Base-by-base conservation (phyloP, 1,284 basidiomycete genomes). In the Ganoderma sinense region DNA sequence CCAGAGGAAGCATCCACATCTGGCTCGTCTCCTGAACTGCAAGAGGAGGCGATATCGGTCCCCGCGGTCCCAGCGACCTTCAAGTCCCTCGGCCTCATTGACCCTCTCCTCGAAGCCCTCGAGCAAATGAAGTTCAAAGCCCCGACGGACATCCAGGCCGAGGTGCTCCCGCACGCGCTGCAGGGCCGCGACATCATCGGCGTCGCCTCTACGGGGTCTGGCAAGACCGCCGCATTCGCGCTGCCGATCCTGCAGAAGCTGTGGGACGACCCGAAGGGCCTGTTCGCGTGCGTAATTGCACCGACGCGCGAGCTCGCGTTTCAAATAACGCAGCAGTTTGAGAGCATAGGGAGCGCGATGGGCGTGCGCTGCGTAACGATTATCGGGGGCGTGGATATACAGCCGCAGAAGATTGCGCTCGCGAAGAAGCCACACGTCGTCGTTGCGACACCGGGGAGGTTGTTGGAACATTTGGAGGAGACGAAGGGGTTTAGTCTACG, bases 281-380 rank as follows among this genome's bases (percentile, higher is more conserved):
- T 98, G 65, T 99, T 97, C 79, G 96, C 97, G 7, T 95, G 96
- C 77, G 91, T 99, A 13, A 87, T 99, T 36, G 97, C 97, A 4
- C 98, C 98, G 2, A 99, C 97, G 36, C 91, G 97, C 79, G 98
- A 99, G 83, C 86, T 99, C 70, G 98, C 98, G n/a, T 98, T 95
- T 80, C 98, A 99, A 83, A 99, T 99, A 77, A 92, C 96, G 43
- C 95, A 99, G 78, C 97, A 98, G 79, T 96, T 99, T 75, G 94
- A 97, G 76, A 91, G 95, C 0, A 85, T 99, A 33, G 98, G 98
- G 2, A 93, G 95, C 60, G 88, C 92, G n/a, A 96, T 98, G 84
- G 97, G 97, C 45, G 97, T 97, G 10, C 88, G 98, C 61, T 94
- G 94, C 77, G 92, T 92, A 0, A 95, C 97, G 8, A 91, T 99